Base-by-base conservation (phyloP, 108 stramenopile genomes). In the Epipyxis sp. region DNA sequence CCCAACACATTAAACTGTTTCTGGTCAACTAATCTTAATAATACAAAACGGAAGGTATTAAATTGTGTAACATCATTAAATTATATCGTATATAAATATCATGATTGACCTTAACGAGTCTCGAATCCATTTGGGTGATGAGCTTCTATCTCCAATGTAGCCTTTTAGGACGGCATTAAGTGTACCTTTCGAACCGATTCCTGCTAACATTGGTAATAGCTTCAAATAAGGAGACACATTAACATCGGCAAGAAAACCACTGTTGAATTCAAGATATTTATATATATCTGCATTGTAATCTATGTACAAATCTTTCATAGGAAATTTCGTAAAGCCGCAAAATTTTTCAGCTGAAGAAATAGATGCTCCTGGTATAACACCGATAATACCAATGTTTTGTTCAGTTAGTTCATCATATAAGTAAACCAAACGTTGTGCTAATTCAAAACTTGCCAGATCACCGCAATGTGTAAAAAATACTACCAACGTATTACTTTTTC, bases 111-210 rank as follows among this genome's bases (percentile, higher is more conserved):
- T 50, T 6, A 50, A 20, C 6, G 46, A 50, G 46, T 20, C 20
- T 13, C 20, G 46, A 50, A 50, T 50, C 46, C 46, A 50, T 50
- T 6, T 20, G 20, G 46, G 20, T 50, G 91, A 90, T 27, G 91
- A 89, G 0, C 59, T 76, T 29, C 59, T 78, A 69, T 92, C 91
- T 0, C 90, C 91, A 34, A 89, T 65, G 74, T 90, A 90, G 29
- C 91, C 91, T 0, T 90, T 67, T 1, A 90, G 59, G 27, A 91
- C 90, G 71, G 90, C 90, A 0, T 65, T 72, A 3, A 92, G 40
- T 0, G 91, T 92, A 25, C 87, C 89, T 1, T 86, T 87, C 27
- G 89, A 84, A 6, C 83, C 90, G 67, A 91, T 90, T 3, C 91
- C 91, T 2, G 87, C 88, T 59, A 89, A 90, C 91, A 92, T 92